phyloP scores from a whole-genome alignment of 139 green algal species.

The Axilococcus clingmanii region DNA sequence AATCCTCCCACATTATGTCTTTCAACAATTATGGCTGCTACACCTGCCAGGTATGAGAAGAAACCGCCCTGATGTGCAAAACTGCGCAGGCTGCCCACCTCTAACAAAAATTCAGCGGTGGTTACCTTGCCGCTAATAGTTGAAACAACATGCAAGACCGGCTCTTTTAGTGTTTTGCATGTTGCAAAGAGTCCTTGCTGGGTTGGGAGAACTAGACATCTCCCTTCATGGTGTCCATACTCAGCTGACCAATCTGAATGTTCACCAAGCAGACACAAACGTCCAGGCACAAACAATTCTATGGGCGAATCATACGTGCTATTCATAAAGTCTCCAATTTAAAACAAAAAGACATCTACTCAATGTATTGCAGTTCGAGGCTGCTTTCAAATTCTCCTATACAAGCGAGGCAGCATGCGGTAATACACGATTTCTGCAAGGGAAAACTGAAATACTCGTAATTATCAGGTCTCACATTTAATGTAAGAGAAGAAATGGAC shows the following conservation, averaged over 20 bases:
- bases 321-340: no score
- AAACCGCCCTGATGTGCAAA: slow-evolving; percentile 47
- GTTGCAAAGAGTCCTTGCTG: no score
- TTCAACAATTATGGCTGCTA: slow-evolving; percentile 38
- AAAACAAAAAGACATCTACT: no score
- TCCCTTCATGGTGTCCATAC: slow-evolving; percentile 9
- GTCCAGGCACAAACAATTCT: slow-evolving; percentile 54
- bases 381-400: no score
- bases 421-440: no score
- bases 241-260: slow-evolving; percentile 45
- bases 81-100: slow-evolving; percentile 8
- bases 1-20: slow-evolving; percentile 38
- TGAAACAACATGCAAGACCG: no score
- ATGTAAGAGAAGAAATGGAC: no score
- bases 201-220: not conserved
- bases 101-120: slow-evolving; percentile 9
- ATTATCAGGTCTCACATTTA: no score
- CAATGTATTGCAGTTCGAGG: no score
- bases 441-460: no score
- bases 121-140: slow-evolving; percentile 3
- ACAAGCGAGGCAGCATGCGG: no score
- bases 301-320: no score
- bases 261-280: slow-evolving; percentile 65
- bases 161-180: not conserved
- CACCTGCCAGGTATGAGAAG: slow-evolving; percentile 53